Evolutionary conservation across 768 basidiomycete species (phyloP).

Genomic region (Tremella yokohamensis): DNA sequence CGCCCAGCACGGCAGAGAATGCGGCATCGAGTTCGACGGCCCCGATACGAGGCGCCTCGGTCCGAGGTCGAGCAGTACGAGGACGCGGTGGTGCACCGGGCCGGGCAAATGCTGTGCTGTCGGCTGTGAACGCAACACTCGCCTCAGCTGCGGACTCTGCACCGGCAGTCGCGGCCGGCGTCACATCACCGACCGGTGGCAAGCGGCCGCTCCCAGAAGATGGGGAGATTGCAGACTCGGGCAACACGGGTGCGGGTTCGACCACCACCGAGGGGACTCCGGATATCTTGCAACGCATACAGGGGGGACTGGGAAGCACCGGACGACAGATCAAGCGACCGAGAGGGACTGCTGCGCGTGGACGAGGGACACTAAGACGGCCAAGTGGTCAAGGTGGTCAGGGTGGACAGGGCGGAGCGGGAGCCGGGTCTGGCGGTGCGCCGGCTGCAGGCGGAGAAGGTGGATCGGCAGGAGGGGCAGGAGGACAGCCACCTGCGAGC

Average conservation of each 20-base stretch:
- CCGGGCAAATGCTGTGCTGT: not conserved
- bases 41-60: slow-evolving; percentile 1
- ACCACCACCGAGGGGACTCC: not conserved
- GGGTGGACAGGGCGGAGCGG: too few species aligned
- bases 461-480: too few species aligned
- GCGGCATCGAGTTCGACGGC: not conserved
- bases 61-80: not conserved
- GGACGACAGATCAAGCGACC: slow-evolving; percentile 1
- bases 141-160: slow-evolving; percentile 11
- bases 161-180: slow-evolving; percentile 10
- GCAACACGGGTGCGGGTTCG: not conserved
- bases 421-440: too few species aligned
- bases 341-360: not conserved
- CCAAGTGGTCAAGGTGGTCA: not conserved
- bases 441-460: too few species aligned
- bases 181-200: slow-evolving; percentile 13
- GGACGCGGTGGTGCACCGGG: not conserved
- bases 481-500: too few species aligned
- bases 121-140: slow-evolving; percentile 44
- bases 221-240: slow-evolving; percentile 26
- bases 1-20: not conserved
- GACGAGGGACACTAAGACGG: slow-evolving; percentile 2
- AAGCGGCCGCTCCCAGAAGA: slow-evolving; percentile 41
- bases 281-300: slow-evolving; percentile 1
- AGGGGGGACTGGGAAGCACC: not conserved